Base-by-base conservation (phyloP, 2,329 filamentous ascomycete species). In the Blastomyces parvus region DNA sequence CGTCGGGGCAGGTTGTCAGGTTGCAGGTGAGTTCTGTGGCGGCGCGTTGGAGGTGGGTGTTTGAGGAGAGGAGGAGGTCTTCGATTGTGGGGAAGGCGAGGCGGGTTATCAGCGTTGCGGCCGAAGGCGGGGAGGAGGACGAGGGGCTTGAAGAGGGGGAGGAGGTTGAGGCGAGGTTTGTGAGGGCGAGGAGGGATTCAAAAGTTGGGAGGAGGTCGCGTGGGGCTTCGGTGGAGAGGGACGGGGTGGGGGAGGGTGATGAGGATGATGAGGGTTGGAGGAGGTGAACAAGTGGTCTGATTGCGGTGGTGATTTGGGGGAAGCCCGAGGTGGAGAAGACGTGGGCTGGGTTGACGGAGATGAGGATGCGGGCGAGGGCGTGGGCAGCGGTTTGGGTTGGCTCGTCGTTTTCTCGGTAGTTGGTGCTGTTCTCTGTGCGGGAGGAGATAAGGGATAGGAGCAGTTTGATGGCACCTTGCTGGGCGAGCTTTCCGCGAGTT, bases 1-100 rank as follows among this genome's bases (percentile, higher is more conserved):
- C 79, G 1, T 75, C 69, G 53, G 80, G 75, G 64, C 76, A 78
- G 25, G 75, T 77, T 71, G 77, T 79, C 64, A 99, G 82, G 71
- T 99, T 99, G 78, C 94, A 99, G 27, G 97, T 82, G 2, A 99
- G 82, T 74, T 99, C 92, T 33, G 90, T 89, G 0, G 90, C 85
- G 0, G 93, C 93, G 60, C 93, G 89, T 63, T 88, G 87, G 22
- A 99, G 83, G 67, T 89, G 82, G 1, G 81, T 76, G 73, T 96
- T 94, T 55, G 84, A 84, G 17, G 86, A 88, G 1, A 97, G 83
- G 0, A 97, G 80, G 22, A 92, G 83, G 68, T 97, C 91, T 74
- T 97, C 94, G 53, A 96, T 82, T 25, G 85, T 84, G 0, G 85
- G 74, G 84, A 90, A 96, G 0, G 88, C 85, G 3, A 83, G 79